Evolutionary conservation across 2,329 filamentous ascomycete genomes (phyloP), one percentile per base, ranked within the genome.

Genomic region (Xylogone sp.): DNA sequence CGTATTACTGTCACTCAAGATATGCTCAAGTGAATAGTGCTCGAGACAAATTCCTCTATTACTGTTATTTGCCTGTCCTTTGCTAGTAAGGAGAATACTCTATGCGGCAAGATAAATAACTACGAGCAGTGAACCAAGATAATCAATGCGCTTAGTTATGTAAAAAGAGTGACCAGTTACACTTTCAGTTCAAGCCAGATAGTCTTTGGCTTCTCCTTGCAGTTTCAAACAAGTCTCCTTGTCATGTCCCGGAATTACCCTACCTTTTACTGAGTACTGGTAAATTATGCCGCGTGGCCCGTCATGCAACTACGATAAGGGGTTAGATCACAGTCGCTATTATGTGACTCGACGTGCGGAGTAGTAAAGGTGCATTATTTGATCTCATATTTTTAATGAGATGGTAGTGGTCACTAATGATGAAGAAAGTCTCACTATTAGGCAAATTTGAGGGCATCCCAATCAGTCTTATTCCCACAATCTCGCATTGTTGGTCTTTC

Each of bases 321-420:
- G n/a, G n/a, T n/a, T n/a, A n/a, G n/a, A n/a, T n/a, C n/a, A n/a
- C n/a, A n/a, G n/a, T n/a, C n/a, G n/a, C n/a, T n/a, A n/a, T n/a
- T n/a, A n/a, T n/a, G n/a, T n/a, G n/a, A n/a, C n/a, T n/a, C n/a
- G n/a, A n/a, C n/a, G n/a, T n/a, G n/a, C 34, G n/a, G 34, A 39
- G n/a, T 39, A 16, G n/a, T 16, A 39, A 18, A 39, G 34, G 13
- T 5, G 13, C n/a, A 39, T 39, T n/a, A n/a, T n/a, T n/a, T 45
- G 24, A 24, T 56, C 61, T 48, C 56, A 60, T 54, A 49, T 69
- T 62, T 43, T 66, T 62, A 45, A 60, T 61, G 13, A 68, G 63
- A 51, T 68, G 65, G 27, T 58, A 68, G 31, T 68, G 65, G 48
- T 68, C 66, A 50, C 60, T 65, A 43, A 63, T 67, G 49, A 65